Base-by-base conservation (phyloP, 106 monocot genomes). In the Xerophyta viscosa region DNA sequence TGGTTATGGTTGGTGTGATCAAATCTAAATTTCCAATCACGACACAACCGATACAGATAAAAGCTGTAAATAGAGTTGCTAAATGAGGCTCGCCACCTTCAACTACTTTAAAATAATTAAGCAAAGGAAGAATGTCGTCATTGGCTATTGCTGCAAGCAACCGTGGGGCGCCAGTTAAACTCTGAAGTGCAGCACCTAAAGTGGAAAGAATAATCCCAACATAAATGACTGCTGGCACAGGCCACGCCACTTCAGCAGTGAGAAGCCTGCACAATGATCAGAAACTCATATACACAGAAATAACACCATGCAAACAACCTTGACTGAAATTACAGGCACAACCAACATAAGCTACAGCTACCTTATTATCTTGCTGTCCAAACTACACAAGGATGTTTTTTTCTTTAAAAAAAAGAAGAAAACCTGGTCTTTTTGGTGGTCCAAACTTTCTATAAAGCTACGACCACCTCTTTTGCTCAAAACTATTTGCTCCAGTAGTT, bases 101-200 rank as follows among this genome's bases (percentile, higher is more conserved):
- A 31, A 62, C 54, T 24, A 79, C 94, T 45, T 66, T 96, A 45
- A 96, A 96, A 58, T 89, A 89, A 24, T 96, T 88, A 33, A 89
- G 76, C 41, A 96, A 72, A 48, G 94, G 94, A 58, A 96, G 89
- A 82, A 96, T 96, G 50, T 96, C 94, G 71, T 96, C 94, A 73
- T 89, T 96, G 22, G 94, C 77, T 53, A 96, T 96, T 53, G 94
- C 88, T 41, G 94, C 94, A 50, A 96, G 84, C 52, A 96, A 76
- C 20, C 88, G 84, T 54, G 94, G 94, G 15, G 94, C 94, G 33
- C 94, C 94, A 13, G 94, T 96, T 53, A 96, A 65, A 52, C 84
- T 73, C 60, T 96, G 94, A 41, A 96, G 72, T 37, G 94, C 94
- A 56, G 94, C 94, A 51, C 94, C 94, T 54, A 96, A 70, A 46